These are phyloP conservation scores for Acanthamoeba triangularis DNA, from an alignment of 208 protist species.

Conservation along the genomic window DNA sequence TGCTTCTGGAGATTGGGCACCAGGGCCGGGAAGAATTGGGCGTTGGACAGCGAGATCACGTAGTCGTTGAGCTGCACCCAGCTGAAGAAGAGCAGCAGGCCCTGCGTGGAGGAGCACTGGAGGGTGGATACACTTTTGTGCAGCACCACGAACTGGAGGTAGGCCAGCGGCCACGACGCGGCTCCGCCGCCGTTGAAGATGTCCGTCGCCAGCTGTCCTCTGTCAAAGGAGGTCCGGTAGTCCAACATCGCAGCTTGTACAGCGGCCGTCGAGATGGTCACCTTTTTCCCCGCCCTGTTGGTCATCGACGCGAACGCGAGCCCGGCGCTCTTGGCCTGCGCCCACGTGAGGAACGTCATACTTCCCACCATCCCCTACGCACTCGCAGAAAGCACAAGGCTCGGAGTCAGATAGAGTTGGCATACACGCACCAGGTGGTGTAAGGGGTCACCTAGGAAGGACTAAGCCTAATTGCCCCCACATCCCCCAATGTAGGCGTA, in stretches of 20 bases:
- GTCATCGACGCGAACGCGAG: background rate
- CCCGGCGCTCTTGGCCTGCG: background rate
- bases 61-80: conserved; percentile 28
- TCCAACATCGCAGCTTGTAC: background rate
- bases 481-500: too few relatives aligned
- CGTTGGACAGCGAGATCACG: background rate
- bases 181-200: background rate
- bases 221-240: background rate
- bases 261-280: background rate
- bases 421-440: too few relatives aligned
- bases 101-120: background rate
- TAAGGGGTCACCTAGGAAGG: too few relatives aligned
- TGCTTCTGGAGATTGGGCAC: background rate
- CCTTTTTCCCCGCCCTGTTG: background rate
- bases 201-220: background rate
- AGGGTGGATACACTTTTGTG: background rate
- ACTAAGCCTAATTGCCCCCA: too few relatives aligned
- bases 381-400: too few relatives aligned
- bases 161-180: background rate
- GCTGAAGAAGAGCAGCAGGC: conserved; percentile 9
- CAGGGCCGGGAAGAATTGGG: background rate
- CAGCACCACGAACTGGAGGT: background rate
- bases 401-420: too few relatives aligned
- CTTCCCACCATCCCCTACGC: background rate
- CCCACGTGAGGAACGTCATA: background rate